Evolutionary conservation across 306 rosid species (phyloP), one percentile per base, ranked within the genome.

Genomic region (Rosa multiflora): DNA sequence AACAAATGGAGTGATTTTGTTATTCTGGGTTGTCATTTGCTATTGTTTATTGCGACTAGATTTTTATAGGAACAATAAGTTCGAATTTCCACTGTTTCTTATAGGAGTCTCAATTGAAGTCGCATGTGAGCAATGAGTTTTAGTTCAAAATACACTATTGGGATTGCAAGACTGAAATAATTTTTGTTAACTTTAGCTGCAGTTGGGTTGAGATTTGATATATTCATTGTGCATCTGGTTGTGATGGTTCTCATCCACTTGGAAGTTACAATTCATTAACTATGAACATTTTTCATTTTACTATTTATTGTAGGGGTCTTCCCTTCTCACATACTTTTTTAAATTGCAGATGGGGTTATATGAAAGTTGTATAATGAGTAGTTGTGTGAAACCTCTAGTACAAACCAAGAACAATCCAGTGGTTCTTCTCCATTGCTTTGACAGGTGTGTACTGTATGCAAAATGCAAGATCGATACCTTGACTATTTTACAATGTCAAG

Each of bases 341-440:
- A 15, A 70, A 55, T 49, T 77, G 82, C 86, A 95, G 94, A 91
- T 92, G 52, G 91, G 81, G 71, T 85, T 82, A 68, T 82, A 83
- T 3, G 90, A 86, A 66, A 83, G 82, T 83, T 72, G 82, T 81
- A 90, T 92, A 29, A 89, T 92, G 99, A 95, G 92, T 83, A 95
- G 97, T 73, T 95, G 99, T 69, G 97, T 95, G 83, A 90, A 82
- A 86, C 94, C 99, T 51, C 29, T 82, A 56, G 85, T 78, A 52
- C 85, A 83, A 85, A 88, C 82, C 51, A 81, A 88, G 88, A 87
- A 59, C 84, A 87, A 84, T 80, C 99, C 99, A 3, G 76, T 95
- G 67, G 98, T 92, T 83, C 95, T 95, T 80, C 89, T 95, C 53
- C 97, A 95, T 77, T 90, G 96, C 87, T 95, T 95, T 74, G 99